phyloP scores from a whole-genome alignment of 2,329 filamentous ascomycete species.

The Hirsutella minnesotensis region DNA sequence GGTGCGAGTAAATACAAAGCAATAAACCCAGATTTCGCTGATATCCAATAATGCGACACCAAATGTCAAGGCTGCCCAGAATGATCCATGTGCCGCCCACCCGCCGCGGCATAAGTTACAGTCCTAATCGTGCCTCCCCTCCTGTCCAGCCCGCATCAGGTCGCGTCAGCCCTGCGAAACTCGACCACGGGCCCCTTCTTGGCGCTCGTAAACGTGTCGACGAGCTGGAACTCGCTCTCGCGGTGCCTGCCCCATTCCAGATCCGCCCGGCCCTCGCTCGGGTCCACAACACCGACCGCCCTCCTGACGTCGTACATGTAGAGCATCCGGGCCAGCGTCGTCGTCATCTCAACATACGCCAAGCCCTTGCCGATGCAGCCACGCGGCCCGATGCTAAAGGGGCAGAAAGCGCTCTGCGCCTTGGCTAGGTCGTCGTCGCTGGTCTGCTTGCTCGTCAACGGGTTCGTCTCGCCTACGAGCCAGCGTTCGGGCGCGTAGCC shows the following conservation, averaged over 20 bases:
- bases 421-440: conserved; percentile 38
- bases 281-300: conserved; percentile 34
- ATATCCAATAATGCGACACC: no score
- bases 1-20: no score
- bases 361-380: conserved; percentile 63
- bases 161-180: conserved; percentile 28
- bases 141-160: conserved; percentile 2
- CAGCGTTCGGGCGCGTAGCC: conserved; percentile 53
- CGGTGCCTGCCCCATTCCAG: conserved; percentile 44
- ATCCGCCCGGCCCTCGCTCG: conserved; percentile 37
- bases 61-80: no score
- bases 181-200: conserved; percentile 63
- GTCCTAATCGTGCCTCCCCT: no score
- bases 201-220: conserved; percentile 61
- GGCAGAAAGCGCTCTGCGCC: conserved; percentile 60
- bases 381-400: conserved; percentile 58
- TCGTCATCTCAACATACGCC: conserved; percentile 55
- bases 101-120: no score
- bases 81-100: no score
- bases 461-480: conserved; percentile 37
- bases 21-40: no score
- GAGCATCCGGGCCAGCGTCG: conserved; percentile 48
- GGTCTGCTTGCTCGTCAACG: conserved; percentile 21
- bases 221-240: conserved; percentile 52
- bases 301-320: conserved; percentile 49